These are phyloP conservation scores for Apocynum venetum DNA, from an alignment of 257 asterid genomes.

Conservation along the genomic window DNA sequence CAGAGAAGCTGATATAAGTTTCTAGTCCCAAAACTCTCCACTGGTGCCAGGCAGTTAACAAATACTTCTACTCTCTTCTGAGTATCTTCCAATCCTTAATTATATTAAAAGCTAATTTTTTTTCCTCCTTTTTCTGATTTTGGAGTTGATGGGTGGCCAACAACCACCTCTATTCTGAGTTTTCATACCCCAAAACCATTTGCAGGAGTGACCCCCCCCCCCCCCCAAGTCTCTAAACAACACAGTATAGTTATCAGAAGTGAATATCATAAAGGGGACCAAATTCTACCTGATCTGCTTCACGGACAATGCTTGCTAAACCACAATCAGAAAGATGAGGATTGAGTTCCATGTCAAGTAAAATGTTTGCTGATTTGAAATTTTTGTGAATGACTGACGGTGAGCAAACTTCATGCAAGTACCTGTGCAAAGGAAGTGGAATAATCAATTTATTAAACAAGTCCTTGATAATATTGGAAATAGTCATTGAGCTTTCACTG, in stretches of 20 bases:
- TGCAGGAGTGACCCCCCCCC: not conserved
- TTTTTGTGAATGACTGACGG: slow-evolving; percentile 86
- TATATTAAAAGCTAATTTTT: not conserved
- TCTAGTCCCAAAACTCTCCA: not conserved
- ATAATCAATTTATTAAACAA: slow-evolving; percentile 11
- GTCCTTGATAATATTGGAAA: not conserved
- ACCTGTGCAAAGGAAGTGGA: slow-evolving; percentile 46
- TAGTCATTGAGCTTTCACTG: not conserved
- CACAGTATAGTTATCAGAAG: not conserved
- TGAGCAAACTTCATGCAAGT: slow-evolving; percentile 89
- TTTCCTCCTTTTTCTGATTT: too few relatives aligned
- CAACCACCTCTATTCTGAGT: not conserved
- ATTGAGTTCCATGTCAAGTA: slow-evolving; percentile 82
- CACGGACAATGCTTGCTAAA: slow-evolving; percentile 64
- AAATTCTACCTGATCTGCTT: slow-evolving; percentile 68
- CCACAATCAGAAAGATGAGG: slow-evolving; percentile 95
- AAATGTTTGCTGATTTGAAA: slow-evolving; percentile 80
- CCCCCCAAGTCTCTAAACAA: not conserved
- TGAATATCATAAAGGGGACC: not conserved
- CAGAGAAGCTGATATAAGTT: not conserved
- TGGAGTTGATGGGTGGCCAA: not conserved
- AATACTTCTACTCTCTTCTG: not conserved
- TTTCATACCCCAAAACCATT: not conserved
- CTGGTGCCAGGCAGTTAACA: not conserved
- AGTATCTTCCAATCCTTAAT: not conserved